phyloP scores from a whole-genome alignment of 768 basidiomycete genomes.

The Termitomyces sp. region DNA sequence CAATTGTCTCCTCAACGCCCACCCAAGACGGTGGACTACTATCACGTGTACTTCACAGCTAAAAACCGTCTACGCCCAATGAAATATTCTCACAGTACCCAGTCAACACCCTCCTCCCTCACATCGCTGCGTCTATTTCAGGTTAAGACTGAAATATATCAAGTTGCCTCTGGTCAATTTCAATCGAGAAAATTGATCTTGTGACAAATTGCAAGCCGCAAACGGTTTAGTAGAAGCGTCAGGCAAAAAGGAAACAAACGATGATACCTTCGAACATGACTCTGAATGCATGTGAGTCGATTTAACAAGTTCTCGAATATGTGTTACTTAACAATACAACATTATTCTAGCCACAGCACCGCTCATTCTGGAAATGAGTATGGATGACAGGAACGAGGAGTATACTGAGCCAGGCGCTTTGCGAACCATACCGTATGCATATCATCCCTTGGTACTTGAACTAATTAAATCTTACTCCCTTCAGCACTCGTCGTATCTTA shows the following conservation, averaged over 20 bases:
- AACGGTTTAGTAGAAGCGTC: too few relatives aligned
- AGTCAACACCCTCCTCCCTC: not conserved
- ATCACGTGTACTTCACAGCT: not conserved
- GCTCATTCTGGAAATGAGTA: not conserved
- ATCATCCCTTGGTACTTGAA: not conserved
- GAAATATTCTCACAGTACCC: not conserved
- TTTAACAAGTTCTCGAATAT: not conserved
- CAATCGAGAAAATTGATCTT: not conserved
- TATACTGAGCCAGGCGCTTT: not conserved
- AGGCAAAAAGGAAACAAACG: not conserved
- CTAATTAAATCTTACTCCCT: not conserved
- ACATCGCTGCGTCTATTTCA: not conserved
- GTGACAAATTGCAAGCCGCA: not conserved
- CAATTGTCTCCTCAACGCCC: too few relatives aligned
- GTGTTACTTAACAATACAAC: not conserved
- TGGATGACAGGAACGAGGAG: not conserved
- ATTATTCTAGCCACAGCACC: not conserved
- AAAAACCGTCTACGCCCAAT: not conserved
- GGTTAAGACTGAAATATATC: not conserved
- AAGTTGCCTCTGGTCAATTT: not conserved
- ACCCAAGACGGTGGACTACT: too few relatives aligned
- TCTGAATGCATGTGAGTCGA: not conserved
- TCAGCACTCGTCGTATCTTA: not conserved
- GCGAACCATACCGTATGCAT: not conserved
- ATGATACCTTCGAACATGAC: not conserved